A percentile compares a stretch with the other conserved stretches of the same genome.
phyloP scores from a whole-genome alignment of 1,139 yeast species.

The Blastobotrys persicus region DNA sequence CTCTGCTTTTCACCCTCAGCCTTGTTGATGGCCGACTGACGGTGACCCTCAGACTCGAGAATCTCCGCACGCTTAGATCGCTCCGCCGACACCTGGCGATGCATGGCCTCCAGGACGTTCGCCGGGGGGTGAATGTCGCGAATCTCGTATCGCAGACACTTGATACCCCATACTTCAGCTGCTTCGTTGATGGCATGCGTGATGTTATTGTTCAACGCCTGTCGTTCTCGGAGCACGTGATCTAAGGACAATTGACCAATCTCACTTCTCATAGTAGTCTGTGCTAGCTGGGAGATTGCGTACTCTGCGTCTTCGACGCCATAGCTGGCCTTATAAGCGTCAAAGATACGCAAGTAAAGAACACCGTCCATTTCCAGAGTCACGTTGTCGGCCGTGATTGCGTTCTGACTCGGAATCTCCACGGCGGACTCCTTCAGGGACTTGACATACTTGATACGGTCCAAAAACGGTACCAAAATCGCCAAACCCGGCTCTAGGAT shows the following conservation, averaged over 20 bases:
- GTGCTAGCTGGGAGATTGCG: constrained; percentile 83
- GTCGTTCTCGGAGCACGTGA: constrained; percentile 73
- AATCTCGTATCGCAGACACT: constrained; percentile 81
- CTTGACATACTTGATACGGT: constrained; percentile 76
- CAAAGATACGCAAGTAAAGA: constrained; percentile 70
- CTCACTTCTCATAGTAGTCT: constrained; percentile 87
- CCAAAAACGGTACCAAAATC: constrained; percentile 66
- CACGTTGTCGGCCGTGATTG: constrained; percentile 84
- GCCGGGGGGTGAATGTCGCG: constrained; percentile 86
- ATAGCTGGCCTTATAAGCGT: constrained; percentile 81
- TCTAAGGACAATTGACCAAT: constrained; percentile 81
- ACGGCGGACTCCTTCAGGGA: constrained; percentile 78
- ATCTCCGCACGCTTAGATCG: constrained; percentile 84
- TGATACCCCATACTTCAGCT: constrained; percentile 82
- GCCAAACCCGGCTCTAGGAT: constrained; percentile 80
- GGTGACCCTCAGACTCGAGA: constrained; percentile 79
- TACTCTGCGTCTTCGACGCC: constrained; percentile 88
- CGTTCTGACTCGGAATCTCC: constrained; percentile 80
- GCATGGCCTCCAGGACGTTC: constrained; percentile 88
- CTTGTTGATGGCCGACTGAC: constrained; percentile 73
- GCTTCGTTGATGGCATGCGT: constrained; percentile 82
- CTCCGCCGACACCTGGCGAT: constrained; percentile 84
- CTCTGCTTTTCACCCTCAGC: constrained; percentile 80
- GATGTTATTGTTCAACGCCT: constrained; percentile 66
- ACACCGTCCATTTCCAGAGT: constrained; percentile 84